phyloP scores from a whole-genome alignment of 345 rosid species.

The Aurinia saxatilis region DNA sequence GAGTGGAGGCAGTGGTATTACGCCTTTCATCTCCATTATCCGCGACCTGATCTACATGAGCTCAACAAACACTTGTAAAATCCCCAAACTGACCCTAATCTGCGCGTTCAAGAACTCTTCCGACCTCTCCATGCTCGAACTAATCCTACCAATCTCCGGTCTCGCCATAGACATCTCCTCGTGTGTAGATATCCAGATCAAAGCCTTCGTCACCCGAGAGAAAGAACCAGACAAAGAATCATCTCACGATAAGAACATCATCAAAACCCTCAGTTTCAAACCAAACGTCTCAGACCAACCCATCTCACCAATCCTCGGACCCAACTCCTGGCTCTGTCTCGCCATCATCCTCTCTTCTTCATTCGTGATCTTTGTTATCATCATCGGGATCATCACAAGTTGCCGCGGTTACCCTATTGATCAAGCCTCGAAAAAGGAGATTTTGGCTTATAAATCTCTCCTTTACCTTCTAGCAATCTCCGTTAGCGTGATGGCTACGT shows the following conservation, averaged over 20 bases:
- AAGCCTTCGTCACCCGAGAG: conserved; percentile 69
- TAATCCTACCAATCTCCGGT: conserved; percentile 44
- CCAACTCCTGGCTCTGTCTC: conserved; percentile 72
- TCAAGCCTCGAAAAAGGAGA: conserved; percentile 26
- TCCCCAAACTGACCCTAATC: conserved; percentile 44
- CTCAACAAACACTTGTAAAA: conserved; percentile 16
- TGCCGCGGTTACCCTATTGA: conserved; percentile 56
- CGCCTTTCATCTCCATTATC: conserved; percentile 69
- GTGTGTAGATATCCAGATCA: conserved; percentile 37
- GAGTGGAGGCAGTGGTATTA: conserved; percentile 79
- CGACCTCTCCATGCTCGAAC: conserved; percentile 64
- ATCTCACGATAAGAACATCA: neutral
- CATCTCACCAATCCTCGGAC: conserved; percentile 53
- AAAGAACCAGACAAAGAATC: conserved; percentile 24
- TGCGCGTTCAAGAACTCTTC: conserved; percentile 47
- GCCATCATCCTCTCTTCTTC: conserved; percentile 60
- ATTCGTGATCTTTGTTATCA: conserved; percentile 43
- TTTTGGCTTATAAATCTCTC: conserved; percentile 18
- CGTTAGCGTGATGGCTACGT: conserved; percentile 36
- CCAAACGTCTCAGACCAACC: conserved; percentile 47
- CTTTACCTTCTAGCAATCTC: conserved; percentile 40
- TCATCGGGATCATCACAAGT: conserved; percentile 47
- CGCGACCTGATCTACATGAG: conserved; percentile 44
- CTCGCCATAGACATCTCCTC: conserved; percentile 19
- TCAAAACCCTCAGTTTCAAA: conserved; percentile 48